A percentile compares a stretch with the other conserved stretches of the same genome.
Conservation (phyloP, 345 rosid genomes). For the Arabidopsis suecica region DNA sequence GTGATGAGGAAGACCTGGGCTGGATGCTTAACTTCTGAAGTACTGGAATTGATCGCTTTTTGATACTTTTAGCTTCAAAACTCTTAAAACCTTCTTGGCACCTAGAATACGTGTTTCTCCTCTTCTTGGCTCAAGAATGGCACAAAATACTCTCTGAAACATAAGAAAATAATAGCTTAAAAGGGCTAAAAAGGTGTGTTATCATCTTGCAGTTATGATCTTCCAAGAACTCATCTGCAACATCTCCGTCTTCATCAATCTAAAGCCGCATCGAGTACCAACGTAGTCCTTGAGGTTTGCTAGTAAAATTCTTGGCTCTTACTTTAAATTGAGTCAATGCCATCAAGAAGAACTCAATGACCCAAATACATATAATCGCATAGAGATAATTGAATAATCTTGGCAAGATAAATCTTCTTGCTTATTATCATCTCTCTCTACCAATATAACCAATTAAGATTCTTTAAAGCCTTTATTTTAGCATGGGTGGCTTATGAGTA, state of each 20-base stretch:
- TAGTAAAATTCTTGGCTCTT: neutral
- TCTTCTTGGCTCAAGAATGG: too few species aligned
- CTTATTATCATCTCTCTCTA: neutral
- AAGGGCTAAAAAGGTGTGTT: too few species aligned
- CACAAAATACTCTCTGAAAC: too few species aligned
- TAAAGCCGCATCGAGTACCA: slow-evolving; percentile 85
- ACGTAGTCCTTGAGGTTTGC: slow-evolving; percentile 63
- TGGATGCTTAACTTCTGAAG: too few species aligned
- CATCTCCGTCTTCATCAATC: slow-evolving; percentile 96
- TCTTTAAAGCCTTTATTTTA: neutral
- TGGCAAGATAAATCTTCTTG: too few species aligned
- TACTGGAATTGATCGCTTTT: too few species aligned
- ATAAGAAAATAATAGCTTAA: too few species aligned
- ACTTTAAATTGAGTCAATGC: slow-evolving; percentile 7
- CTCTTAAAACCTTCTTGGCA: too few species aligned
- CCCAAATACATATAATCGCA: neutral
- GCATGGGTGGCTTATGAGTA: neutral
- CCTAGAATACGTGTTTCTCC: too few species aligned
- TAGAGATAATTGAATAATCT: neutral
- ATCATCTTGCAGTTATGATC: slow-evolving; percentile 39
- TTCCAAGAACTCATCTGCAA: slow-evolving; percentile 91
- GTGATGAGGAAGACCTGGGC: too few species aligned
- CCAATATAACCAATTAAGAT: slow-evolving; percentile 20
- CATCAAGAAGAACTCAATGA: neutral
- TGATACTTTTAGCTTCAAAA: too few species aligned